Conservation (phyloP, 78 protist species). For the Dictyostelium discoideum region dicty_2.7 NC_007088.5:2413001-2413500, state of each 20-base stretch:
- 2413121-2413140: not conserved
- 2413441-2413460: too few species aligned
- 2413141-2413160: not conserved
- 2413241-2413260: not conserved
- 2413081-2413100: slow-evolving; percentile 32
- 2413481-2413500: too few species aligned
- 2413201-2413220: not conserved
- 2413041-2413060: slow-evolving; percentile 10
- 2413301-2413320: too few species aligned
- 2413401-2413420: too few species aligned
- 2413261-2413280: not conserved
- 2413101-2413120: not conserved
- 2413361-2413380: too few species aligned
- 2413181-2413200: not conserved
- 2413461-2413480: too few species aligned
- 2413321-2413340: too few species aligned
- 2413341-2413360: too few species aligned
- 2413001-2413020: not conserved
- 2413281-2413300: not conserved
- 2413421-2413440: too few species aligned
- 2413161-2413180: not conserved
- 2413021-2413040: not conserved
- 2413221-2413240: not conserved
- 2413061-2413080: not conserved
- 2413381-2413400: too few species aligned